Evolutionary conservation across 2,329 filamentous ascomycete genomes (phyloP).

Genomic region (Pyricularia pennisetigena): DNA sequence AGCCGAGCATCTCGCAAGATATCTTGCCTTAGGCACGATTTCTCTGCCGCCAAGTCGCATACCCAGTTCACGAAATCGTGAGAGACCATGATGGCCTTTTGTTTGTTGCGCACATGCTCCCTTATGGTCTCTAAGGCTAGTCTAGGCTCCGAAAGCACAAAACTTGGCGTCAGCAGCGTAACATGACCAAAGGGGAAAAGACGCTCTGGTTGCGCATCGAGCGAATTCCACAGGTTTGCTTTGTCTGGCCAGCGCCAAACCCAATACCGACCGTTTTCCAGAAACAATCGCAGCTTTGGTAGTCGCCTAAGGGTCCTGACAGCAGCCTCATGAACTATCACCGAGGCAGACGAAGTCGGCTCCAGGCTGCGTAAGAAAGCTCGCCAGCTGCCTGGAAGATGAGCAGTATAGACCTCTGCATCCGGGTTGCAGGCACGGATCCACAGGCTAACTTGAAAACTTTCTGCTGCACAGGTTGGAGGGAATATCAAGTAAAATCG

Average conservation of each 20-base stretch:
- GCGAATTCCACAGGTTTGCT: background rate
- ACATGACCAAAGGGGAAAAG: slow-evolving; percentile 34
- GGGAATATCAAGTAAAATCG: slow-evolving; percentile 42
- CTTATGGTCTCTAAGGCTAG: slow-evolving; percentile 24
- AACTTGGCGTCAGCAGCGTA: slow-evolving; percentile 40
- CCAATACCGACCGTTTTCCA: slow-evolving; percentile 16
- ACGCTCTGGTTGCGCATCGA: slow-evolving; percentile 15
- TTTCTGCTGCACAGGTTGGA: slow-evolving; percentile 19
- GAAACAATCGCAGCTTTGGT: slow-evolving; percentile 23
- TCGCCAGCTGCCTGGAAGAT: slow-evolving; percentile 34
- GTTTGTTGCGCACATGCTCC: background rate
- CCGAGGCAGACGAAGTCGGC: slow-evolving; percentile 19
- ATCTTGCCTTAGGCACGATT: slow-evolving; percentile 12
- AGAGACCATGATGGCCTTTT: background rate
- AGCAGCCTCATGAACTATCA: slow-evolving; percentile 34
- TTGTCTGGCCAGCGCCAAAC: slow-evolving; percentile 30
- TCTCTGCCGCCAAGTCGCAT: slow-evolving; percentile 23
- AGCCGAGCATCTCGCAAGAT: slow-evolving; percentile 10
- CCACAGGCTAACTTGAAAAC: slow-evolving; percentile 32
- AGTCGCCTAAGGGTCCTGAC: slow-evolving; percentile 27
- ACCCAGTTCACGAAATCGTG: slow-evolving; percentile 17
- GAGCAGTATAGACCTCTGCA: slow-evolving; percentile 31
- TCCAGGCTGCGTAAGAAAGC: slow-evolving; percentile 23
- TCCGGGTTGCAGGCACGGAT: slow-evolving; percentile 26
- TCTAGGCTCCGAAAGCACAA: slow-evolving; percentile 33